Conservation (phyloP, 495 filamentous ascomycete species). For the Pseudoneurospora amorphoporcata region DNA sequence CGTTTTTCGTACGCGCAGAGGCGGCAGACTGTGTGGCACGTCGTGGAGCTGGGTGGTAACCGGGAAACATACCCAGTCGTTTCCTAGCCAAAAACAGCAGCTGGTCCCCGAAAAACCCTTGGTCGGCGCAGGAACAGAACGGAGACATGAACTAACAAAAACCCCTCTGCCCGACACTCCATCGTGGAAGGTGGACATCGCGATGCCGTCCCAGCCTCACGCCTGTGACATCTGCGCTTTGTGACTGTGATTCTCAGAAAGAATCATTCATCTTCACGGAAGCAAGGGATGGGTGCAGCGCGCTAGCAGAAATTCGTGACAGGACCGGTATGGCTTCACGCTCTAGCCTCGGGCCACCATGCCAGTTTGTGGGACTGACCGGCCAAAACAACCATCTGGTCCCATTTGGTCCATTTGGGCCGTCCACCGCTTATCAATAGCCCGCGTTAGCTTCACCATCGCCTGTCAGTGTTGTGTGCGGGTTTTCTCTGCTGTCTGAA, state of each 20-base stretch:
- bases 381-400: not conserved
- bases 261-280: conserved; percentile 4
- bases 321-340: conserved; percentile 15
- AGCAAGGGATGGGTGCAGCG: conserved; percentile 26
- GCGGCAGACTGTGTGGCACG: not conserved
- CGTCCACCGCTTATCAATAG: conserved; percentile 18
- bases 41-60: not conserved
- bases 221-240: not conserved
- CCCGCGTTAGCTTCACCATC: not conserved
- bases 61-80: not conserved
- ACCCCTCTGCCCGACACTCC: not conserved
- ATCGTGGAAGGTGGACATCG: not conserved
- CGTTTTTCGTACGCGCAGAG: not conserved
- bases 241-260: not conserved
- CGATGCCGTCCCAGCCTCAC: not conserved
- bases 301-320: conserved; percentile 24
- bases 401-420: not conserved
- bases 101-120: not conserved
- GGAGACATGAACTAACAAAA: not conserved
- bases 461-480: not conserved
- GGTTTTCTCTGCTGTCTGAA: not conserved
- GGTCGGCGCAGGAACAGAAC: not conserved
- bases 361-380: conserved; percentile 17
- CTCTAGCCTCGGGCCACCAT: not conserved
- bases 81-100: not conserved